phyloP scores from a whole-genome alignment of 73 alveolate genomes.

The Tetrahymena elliotti region DNA sequence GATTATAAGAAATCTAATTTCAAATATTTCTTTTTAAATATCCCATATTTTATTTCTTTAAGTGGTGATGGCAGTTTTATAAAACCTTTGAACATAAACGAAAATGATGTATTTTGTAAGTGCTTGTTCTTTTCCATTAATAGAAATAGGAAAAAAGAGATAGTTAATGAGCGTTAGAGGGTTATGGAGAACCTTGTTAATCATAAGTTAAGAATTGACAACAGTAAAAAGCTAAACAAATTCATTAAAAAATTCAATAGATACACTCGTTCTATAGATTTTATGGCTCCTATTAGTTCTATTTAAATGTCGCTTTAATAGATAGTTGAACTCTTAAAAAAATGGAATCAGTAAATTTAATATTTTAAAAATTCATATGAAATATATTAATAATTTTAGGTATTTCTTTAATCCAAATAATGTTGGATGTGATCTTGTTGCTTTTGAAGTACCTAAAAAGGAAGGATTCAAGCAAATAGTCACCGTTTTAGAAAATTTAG shows the following conservation, averaged over 20 bases:
- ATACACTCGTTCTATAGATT: constrained; percentile 34
- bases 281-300: background rate
- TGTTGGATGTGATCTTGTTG: background rate
- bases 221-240: constrained; percentile 18
- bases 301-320: background rate
- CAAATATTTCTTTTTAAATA: constrained; percentile 6
- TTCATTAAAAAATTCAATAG: constrained; percentile 39
- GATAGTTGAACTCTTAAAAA: background rate
- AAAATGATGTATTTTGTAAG: constrained; percentile 31
- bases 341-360: background rate
- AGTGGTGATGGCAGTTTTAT: constrained; percentile 36
- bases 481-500: background rate
- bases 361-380: background rate
- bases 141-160: constrained; percentile 14
- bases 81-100: constrained; percentile 23
- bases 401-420: background rate
- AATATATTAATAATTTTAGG: background rate
- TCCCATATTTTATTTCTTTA: constrained; percentile 16
- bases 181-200: constrained; percentile 23
- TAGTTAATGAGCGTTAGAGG: constrained; percentile 19
- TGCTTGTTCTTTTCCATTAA: constrained; percentile 32
- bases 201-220: constrained; percentile 34
- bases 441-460: background rate
- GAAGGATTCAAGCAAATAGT: background rate
- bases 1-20: constrained; percentile 17